A percentile compares a stretch with the other conserved stretches of the same genome.
These are phyloP conservation scores for Candida buenavistaensis DNA, from an alignment of 1,139 yeast species.

Conservation along the genomic window DNA sequence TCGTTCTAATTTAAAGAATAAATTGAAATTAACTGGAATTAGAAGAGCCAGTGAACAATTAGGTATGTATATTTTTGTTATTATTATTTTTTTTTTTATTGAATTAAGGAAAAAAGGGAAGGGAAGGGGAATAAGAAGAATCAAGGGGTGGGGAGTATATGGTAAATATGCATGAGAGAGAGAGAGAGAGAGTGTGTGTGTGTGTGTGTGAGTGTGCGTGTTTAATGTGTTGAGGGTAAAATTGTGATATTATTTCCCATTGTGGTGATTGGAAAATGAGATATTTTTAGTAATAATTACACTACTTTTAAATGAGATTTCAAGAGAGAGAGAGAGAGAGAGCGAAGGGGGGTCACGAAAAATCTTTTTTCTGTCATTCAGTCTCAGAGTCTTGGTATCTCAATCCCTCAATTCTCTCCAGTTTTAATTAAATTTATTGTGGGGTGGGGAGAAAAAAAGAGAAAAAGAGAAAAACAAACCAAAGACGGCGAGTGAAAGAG, in stretches of 20 bases:
- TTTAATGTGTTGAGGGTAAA: too few relatives aligned
- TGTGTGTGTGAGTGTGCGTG: too few relatives aligned
- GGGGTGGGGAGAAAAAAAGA: background rate
- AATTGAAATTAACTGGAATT: constrained; percentile 16
- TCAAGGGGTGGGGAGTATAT: too few relatives aligned
- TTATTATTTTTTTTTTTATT: too few relatives aligned
- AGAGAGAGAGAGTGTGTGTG: too few relatives aligned
- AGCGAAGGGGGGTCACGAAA: background rate
- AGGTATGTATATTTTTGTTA: constrained; percentile 35
- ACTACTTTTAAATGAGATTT: background rate
- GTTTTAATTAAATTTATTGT: background rate
- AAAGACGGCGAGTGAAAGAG: background rate
- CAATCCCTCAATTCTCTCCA: background rate
- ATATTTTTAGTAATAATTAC: background rate
- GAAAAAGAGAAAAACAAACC: background rate
- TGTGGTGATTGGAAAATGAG: too few relatives aligned
- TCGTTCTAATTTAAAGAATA: constrained; percentile 17
- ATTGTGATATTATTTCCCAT: too few relatives aligned
- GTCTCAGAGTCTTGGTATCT: too few relatives aligned
- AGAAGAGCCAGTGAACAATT: constrained; percentile 32
- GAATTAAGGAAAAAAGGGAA: too few relatives aligned
- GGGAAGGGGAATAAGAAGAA: too few relatives aligned
- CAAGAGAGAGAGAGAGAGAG: background rate
- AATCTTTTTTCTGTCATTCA: too few relatives aligned
- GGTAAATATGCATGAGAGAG: too few relatives aligned